Percentiles rank a stretch among this genome's conserved stretches.
Conservation (phyloP, 2,329 filamentous ascomycete species). For the Arthrinium phaeospermum region DNA sequence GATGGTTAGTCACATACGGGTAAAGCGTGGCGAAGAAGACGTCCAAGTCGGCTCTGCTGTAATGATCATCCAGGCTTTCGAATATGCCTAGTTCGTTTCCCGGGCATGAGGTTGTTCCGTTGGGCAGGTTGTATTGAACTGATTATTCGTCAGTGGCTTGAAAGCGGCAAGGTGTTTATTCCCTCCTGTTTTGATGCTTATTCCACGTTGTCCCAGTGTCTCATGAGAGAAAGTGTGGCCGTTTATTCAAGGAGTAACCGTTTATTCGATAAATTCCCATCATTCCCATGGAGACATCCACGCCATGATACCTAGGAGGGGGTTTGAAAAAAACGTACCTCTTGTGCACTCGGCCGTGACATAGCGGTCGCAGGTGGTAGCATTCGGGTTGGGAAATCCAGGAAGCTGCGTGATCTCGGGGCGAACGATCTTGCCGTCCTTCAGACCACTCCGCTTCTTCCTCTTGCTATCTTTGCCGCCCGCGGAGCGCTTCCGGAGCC, state of each 20-base stretch:
- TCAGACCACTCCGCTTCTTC: slow-evolving; percentile 1
- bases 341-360: slow-evolving; percentile 33
- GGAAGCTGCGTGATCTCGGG: slow-evolving; percentile 28
- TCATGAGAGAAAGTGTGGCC: no score
- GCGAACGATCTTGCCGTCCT: slow-evolving; percentile 23
- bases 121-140: slow-evolving; percentile 33
- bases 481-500: slow-evolving; percentile 25
- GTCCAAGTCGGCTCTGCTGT: slow-evolving; percentile 42
- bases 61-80: slow-evolving; percentile 45
- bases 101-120: slow-evolving; percentile 26
- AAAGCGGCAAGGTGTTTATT: no score
- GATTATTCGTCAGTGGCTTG: slow-evolving; percentile 10
- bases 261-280: no score
- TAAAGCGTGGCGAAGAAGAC: slow-evolving; percentile 37
- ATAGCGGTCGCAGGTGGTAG: slow-evolving; percentile 32
- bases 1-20: no score
- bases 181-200: no score
- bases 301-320: no score
- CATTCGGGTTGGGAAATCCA: slow-evolving; percentile 29
- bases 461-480: background rate
- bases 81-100: slow-evolving; percentile 37
- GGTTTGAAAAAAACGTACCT: slow-evolving; percentile 27
- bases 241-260: no score
- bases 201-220: no score
- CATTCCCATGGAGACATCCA: no score